Evolutionary conservation across 78 protist species (phyloP).

Genomic region (Creolimax fragrantissima): DNA sequence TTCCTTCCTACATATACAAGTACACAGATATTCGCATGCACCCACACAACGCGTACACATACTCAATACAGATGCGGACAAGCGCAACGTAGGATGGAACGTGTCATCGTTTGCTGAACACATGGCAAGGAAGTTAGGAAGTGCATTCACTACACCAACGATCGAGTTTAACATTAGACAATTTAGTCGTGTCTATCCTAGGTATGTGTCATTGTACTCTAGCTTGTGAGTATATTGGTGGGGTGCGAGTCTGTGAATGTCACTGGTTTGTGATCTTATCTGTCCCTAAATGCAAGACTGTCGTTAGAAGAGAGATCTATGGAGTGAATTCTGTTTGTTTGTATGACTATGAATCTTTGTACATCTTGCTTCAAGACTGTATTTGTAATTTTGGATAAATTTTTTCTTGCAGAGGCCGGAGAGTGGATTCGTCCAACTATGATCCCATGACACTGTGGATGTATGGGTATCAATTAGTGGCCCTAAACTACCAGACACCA

Average conservation of each 20-base stretch:
- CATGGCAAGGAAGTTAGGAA: background rate
- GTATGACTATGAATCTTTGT: no score
- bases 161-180: background rate
- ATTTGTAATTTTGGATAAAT: no score
- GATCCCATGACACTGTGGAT: conserved; percentile 67
- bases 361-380: no score
- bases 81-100: background rate
- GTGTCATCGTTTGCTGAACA: background rate
- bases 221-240: no score
- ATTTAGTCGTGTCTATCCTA: background rate
- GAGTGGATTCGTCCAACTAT: conserved; percentile 64
- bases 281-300: no score
- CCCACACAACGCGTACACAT: background rate
- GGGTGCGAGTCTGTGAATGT: no score
- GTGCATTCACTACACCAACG: background rate
- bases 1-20: no score
- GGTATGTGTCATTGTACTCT: no score
- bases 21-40: no score
- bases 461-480: conserved; percentile 57
- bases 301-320: no score
- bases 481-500: conserved; percentile 68
- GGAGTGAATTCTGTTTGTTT: no score
- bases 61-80: background rate
- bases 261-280: no score
- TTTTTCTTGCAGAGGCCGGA: conserved; percentile 58